Evolutionary conservation across 192 early-diverging fungal genomes (phyloP).

Genomic region (Backusella macrospora): DNA sequence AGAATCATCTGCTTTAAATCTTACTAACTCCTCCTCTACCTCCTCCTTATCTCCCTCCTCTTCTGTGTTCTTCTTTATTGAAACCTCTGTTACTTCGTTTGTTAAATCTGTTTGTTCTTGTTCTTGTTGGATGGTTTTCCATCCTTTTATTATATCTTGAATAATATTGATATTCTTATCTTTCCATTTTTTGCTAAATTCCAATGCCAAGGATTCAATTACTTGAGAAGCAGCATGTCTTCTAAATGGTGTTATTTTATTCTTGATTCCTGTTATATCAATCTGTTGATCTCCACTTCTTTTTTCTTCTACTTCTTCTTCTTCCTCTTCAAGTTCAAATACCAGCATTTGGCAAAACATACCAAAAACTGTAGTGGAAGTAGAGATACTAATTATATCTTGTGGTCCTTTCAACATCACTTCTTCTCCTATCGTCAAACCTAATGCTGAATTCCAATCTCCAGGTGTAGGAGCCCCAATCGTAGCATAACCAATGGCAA

Average conservation of each 20-base stretch:
- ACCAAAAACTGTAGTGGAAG: neutral
- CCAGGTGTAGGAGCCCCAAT: neutral
- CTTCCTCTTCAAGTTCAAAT: conserved; percentile 5
- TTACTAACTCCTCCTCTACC: neutral
- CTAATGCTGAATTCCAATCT: neutral
- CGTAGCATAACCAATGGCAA: conserved; percentile 15
- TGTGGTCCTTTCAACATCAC: neutral
- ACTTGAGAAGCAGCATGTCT: conserved; percentile 17
- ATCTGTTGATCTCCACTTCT: neutral
- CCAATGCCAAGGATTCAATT: neutral
- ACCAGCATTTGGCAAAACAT: conserved; percentile 22
- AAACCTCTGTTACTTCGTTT: no score
- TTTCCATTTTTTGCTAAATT: neutral
- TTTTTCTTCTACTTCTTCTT: neutral
- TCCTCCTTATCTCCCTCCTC: no score
- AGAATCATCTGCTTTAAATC: conserved; percentile 11
- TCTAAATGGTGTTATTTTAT: neutral
- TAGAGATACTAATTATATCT: no score
- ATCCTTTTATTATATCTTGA: no score
- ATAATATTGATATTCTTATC: no score
- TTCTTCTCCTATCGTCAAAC: neutral
- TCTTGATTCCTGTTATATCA: neutral
- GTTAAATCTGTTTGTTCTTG: no score
- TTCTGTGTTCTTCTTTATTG: no score
- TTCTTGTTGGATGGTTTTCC: no score